Percentiles rank a stretch among this genome's conserved stretches.
phyloP scores from a whole-genome alignment of 202 grass and related monocot genomes.

The Carex sylvatica region DNA sequence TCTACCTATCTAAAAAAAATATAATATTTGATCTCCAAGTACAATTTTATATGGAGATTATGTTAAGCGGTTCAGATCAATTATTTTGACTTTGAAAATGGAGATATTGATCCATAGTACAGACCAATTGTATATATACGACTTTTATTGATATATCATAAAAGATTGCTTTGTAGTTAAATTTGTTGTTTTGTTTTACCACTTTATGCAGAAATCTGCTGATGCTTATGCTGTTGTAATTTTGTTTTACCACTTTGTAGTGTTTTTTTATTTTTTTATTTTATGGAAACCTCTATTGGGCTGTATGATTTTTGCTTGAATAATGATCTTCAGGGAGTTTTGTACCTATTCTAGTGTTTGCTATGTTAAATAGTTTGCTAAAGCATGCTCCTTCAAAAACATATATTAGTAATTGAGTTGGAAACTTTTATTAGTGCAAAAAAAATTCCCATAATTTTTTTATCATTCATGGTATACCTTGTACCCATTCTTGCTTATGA shows the following conservation, averaged over 20 bases:
- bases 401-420: neutral
- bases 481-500: no score
- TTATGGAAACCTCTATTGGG: neutral
- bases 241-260: no score
- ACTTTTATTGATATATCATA: neutral
- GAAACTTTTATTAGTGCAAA: neutral
- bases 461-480: neutral
- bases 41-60: no score
- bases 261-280: neutral
- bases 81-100: no score
- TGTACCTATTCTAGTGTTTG: neutral
- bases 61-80: no score
- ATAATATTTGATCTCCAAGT: no score
- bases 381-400: neutral
- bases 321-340: neutral
- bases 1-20: no score
- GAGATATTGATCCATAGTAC: no score
- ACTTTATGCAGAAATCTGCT: slow-evolving; percentile 2
- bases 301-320: neutral
- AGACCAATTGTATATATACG: neutral
- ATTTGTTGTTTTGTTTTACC: neutral
- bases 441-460: neutral
- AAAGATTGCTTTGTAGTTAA: neutral
- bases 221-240: neutral
- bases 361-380: neutral